Evolutionary conservation across 495 filamentous ascomycete genomes (phyloP).

Genomic region (Apodospora peruviana): DNA sequence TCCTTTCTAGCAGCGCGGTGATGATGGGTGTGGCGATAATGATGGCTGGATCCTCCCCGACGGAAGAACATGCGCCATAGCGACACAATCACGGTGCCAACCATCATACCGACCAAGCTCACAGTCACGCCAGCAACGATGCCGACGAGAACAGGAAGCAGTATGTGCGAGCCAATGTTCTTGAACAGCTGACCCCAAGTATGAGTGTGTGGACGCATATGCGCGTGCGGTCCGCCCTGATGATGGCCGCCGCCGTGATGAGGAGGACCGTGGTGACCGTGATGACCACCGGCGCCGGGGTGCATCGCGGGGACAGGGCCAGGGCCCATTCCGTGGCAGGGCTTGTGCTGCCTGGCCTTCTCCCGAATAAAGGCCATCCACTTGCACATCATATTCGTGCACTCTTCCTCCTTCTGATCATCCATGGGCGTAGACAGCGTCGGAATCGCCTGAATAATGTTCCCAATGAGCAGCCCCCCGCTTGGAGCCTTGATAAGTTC

Average conservation of each 20-base stretch:
- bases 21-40: slow-evolving; percentile 21
- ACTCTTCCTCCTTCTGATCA: slow-evolving; percentile 25
- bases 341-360: slow-evolving; percentile 24
- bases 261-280: background rate
- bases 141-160: slow-evolving; percentile 48
- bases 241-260: slow-evolving; percentile 15
- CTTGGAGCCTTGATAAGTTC: slow-evolving; percentile 36
- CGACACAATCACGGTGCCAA: slow-evolving; percentile 42
- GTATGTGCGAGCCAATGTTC: slow-evolving; percentile 42
- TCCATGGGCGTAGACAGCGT: slow-evolving; percentile 12
- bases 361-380: slow-evolving; percentile 36
- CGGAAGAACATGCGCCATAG: slow-evolving; percentile 36
- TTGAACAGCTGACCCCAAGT: slow-evolving; percentile 38
- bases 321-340: slow-evolving; percentile 17
- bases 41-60: slow-evolving; percentile 17
- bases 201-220: slow-evolving; percentile 17
- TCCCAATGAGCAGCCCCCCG: slow-evolving; percentile 38
- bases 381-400: slow-evolving; percentile 41
- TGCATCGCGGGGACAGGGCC: background rate
- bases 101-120: slow-evolving; percentile 49
- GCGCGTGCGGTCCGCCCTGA: slow-evolving; percentile 3
- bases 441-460: slow-evolving; percentile 21
- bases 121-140: slow-evolving; percentile 47
- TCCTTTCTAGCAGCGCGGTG: slow-evolving; percentile 27
- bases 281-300: background rate